Base-by-base conservation (phyloP, 805 yeast genomes). In the Barnettozyma vustinii region DNA sequence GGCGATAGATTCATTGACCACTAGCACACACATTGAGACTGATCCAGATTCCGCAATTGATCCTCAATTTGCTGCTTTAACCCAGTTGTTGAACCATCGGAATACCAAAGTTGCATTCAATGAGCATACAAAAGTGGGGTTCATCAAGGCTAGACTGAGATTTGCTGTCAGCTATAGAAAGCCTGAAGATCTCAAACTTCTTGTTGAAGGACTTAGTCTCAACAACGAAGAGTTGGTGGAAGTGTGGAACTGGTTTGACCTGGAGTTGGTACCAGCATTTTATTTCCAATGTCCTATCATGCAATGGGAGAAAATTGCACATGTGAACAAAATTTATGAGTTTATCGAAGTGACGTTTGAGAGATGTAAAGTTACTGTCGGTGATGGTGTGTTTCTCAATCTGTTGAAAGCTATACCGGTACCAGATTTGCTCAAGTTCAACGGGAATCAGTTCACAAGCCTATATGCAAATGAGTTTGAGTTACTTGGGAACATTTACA, bases 311-410 rank as follows among this genome's bases (percentile, higher is more conserved):
- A 18, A 16, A 5, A 44, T 48, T 20, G 35, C 51, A 2, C 13
- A 26, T 15, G 33, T 44, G 18, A 48, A 48, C 35, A 40, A 40
- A 10, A 25, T 48, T 35, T 40, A 48, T 30, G 51, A 48, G 27
- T 48, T 48, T n/a, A 43, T 43, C 15, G 47, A 48, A 16, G 7
- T 40, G 20, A 21, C 37, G 1, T 20, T 13, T 2, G 51, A 48
- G 25, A 48, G 47, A 35, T 44, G 47, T 15, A 41, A 44, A 13
- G 23, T 26, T 12, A 35, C 45, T n/a, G 45, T 48, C 10, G 45
- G 45, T 16, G 26, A 36, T 10, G 45, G 45, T 5, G 39, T 40
- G 5, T 48, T 48, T 13, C 18, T 32, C 9, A 15, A 40, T 9
- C 40, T 40, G n/a, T 21, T 48, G 35, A 35, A 40, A 16, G 35